These are phyloP conservation scores for Tuctoria greenei DNA, from an alignment of 176 grass and related monocot genomes.

Conservation along the genomic window DNA sequence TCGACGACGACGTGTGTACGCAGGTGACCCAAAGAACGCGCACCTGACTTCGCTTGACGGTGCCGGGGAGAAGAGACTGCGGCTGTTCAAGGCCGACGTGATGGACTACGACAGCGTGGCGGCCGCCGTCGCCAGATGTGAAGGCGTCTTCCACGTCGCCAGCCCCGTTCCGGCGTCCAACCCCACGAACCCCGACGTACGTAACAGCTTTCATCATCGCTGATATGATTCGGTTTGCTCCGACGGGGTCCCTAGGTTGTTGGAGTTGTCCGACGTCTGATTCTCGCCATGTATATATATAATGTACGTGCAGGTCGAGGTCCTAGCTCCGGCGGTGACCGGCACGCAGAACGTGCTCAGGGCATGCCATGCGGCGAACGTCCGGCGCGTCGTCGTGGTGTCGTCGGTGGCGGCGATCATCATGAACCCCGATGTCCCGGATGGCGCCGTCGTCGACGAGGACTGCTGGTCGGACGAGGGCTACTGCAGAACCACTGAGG, in stretches of 20 bases:
- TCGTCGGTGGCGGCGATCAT: conserved; percentile 50
- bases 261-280: neutral
- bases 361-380: conserved; percentile 44
- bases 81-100: conserved; percentile 60
- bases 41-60: conserved; percentile 55
- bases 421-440: conserved; percentile 47
- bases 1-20: neutral
- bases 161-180: conserved; percentile 55
- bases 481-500: conserved; percentile 52
- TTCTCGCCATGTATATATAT: neutral
- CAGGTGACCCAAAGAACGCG: conserved; percentile 65
- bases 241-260: too few species aligned
- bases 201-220: too few species aligned
- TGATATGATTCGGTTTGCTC: neutral
- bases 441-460: conserved; percentile 55
- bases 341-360: conserved; percentile 64
- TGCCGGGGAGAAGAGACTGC: conserved; percentile 53
- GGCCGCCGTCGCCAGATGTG: conserved; percentile 55
- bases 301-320: conserved; percentile 38
- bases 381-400: conserved; percentile 64
- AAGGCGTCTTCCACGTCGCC: conserved; percentile 74
- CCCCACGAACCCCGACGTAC: conserved; percentile 55
- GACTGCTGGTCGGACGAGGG: conserved; percentile 64
- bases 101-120: conserved; percentile 49
- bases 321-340: conserved; percentile 57